Conservation (phyloP, 176 grass and related monocot genomes). For the Oryza glumipatula region DNA sequence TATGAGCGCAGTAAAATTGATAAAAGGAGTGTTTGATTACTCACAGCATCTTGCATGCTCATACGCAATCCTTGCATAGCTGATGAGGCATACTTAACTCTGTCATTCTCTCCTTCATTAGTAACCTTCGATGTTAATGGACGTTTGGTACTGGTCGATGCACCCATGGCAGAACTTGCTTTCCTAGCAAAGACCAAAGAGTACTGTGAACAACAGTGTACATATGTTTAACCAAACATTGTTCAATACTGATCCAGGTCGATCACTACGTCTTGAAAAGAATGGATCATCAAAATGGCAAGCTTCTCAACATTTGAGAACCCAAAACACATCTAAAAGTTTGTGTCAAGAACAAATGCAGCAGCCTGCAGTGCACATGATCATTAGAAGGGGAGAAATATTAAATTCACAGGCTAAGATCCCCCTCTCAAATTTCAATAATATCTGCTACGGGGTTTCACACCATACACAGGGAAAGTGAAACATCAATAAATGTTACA, state of each 20-base stretch:
- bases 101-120: slow-evolving; percentile 35
- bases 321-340: not conserved
- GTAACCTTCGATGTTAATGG: not conserved
- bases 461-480: no score
- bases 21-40: slow-evolving; percentile 9
- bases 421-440: not conserved
- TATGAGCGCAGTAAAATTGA: not conserved
- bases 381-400: not conserved
- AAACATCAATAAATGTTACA: not conserved
- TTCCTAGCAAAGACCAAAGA: slow-evolving; percentile 19
- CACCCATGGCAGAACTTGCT: slow-evolving; percentile 35
- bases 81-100: slow-evolving; percentile 39
- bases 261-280: not conserved
- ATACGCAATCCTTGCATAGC: not conserved
- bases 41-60: slow-evolving; percentile 38
- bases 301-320: not conserved
- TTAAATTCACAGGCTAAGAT: not conserved
- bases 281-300: not conserved
- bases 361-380: not conserved
- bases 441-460: not conserved
- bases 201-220: slow-evolving; percentile 19
- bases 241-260: not conserved
- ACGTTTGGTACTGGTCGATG: not conserved
- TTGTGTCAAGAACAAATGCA: not conserved
- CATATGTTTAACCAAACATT: not conserved